Conservation (phyloP, 148 eudicot species). For the Cornus florida region DNA sequence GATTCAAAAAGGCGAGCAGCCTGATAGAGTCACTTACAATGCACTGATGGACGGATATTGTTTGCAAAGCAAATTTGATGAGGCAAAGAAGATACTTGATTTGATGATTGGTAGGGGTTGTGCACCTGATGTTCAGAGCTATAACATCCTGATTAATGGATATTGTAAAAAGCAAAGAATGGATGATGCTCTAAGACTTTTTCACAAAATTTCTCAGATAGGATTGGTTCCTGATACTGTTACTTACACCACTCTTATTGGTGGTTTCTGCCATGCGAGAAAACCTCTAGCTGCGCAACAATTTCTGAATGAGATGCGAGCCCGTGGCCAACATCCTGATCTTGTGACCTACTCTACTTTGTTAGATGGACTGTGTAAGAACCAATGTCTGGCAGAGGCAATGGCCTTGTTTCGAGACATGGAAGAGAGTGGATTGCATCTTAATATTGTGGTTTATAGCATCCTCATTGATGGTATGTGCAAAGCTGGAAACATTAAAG, state of each 20-base stretch:
- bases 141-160: neutral
- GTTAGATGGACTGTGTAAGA: neutral
- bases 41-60: constrained; percentile 26
- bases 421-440: neutral
- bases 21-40: constrained; percentile 12
- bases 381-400: neutral
- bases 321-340: neutral
- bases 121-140: constrained; percentile 11
- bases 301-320: neutral
- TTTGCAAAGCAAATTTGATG: constrained; percentile 4
- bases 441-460: constrained; percentile 13
- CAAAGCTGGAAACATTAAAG: constrained; percentile 8
- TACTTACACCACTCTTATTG: neutral
- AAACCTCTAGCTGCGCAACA: neutral
- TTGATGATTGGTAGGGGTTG: constrained; percentile 10
- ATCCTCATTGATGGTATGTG: neutral
- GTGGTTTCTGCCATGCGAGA: neutral
- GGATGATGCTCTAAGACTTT: neutral
- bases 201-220: neutral
- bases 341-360: neutral
- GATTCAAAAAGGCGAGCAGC: constrained; percentile 14
- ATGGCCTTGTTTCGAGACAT: neutral
- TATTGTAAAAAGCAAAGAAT: neutral
- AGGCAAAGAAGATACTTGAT: constrained; percentile 11
- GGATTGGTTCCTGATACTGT: neutral